Percentiles rank a stretch among this genome's conserved stretches.
phyloP scores from a whole-genome alignment of 306 rosid species.

The Mimosa pudica region DNA sequence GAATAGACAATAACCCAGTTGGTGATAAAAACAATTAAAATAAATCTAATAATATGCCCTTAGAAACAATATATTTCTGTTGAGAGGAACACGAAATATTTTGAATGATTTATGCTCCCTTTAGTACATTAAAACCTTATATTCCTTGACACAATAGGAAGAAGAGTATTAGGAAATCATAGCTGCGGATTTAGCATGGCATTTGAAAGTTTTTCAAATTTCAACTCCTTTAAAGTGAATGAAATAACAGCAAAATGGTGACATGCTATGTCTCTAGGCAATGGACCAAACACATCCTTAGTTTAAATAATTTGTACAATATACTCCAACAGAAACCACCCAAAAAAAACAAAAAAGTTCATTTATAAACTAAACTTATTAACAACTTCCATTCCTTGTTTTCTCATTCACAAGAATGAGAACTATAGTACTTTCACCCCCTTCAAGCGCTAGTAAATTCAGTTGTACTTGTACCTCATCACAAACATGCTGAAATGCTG shows the following conservation, averaged over 20 bases:
- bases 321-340: background rate
- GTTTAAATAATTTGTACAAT: background rate
- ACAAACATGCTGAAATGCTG: slow-evolving; percentile 32
- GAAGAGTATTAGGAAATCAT: background rate
- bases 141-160: background rate
- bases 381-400: background rate
- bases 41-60: slow-evolving; percentile 1
- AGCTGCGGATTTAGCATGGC: background rate
- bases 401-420: background rate
- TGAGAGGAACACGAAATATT: slow-evolving; percentile 1
- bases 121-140: background rate
- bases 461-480: slow-evolving; percentile 2
- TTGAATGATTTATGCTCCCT: background rate
- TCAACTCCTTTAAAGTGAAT: background rate
- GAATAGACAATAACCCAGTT: slow-evolving; percentile 26
- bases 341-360: background rate
- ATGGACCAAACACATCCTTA: background rate
- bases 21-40: slow-evolving; percentile 20
- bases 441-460: slow-evolving; percentile 10
- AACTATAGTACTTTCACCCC: background rate
- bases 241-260: background rate
- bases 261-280: background rate
- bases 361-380: background rate
- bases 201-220: background rate
- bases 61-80: slow-evolving; percentile 5